Percentiles rank a stretch among this genome's conserved stretches.
Evolutionary conservation across 2,329 filamentous ascomycete genomes (phyloP).

Genomic region (Neonectria hederae): DNA sequence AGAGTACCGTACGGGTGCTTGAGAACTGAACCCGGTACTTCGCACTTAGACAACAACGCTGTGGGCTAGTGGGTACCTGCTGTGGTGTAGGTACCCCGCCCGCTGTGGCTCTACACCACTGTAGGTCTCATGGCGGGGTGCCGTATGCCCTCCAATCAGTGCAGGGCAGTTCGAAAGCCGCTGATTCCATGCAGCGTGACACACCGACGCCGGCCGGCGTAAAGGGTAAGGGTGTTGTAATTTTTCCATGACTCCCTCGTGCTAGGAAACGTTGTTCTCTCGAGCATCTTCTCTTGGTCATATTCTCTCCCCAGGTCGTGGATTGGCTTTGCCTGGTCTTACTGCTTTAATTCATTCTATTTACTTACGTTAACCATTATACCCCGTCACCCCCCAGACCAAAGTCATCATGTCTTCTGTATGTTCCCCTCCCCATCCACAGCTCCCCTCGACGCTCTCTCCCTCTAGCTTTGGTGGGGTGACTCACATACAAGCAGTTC

Average conservation of each 20-base stretch:
- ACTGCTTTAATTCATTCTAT: conserved; percentile 1
- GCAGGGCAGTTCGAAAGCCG: conserved; percentile 35
- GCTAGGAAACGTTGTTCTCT: not conserved
- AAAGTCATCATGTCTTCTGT: conserved; percentile 41
- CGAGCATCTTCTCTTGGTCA: conserved; percentile 3
- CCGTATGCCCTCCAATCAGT: conserved; percentile 34
- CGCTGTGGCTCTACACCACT: not conserved
- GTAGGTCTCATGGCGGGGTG: conserved; percentile 28
- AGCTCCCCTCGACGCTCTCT: not conserved
- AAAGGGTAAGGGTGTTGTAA: conserved; percentile 34
- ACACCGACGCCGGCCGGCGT: conserved; percentile 40
- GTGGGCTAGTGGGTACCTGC: not conserved
- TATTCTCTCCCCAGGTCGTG: not conserved
- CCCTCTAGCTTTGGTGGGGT: conserved; percentile 29
- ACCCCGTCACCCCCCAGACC: conserved; percentile 20
- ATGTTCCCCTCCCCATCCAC: conserved; percentile 28
- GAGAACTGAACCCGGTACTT: too few species aligned
- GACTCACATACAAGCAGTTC: conserved; percentile 58
- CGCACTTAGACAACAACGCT: not conserved
- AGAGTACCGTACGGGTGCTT: not conserved
- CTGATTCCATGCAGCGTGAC: conserved; percentile 26
- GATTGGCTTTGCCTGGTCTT: conserved; percentile 3
- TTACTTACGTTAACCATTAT: conserved; percentile 15
- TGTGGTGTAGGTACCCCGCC: not conserved
- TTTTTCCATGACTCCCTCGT: conserved; percentile 12